Evolutionary conservation across 2,329 filamentous ascomycete species (phyloP).

Genomic region (Venturia oleaginea): DNA sequence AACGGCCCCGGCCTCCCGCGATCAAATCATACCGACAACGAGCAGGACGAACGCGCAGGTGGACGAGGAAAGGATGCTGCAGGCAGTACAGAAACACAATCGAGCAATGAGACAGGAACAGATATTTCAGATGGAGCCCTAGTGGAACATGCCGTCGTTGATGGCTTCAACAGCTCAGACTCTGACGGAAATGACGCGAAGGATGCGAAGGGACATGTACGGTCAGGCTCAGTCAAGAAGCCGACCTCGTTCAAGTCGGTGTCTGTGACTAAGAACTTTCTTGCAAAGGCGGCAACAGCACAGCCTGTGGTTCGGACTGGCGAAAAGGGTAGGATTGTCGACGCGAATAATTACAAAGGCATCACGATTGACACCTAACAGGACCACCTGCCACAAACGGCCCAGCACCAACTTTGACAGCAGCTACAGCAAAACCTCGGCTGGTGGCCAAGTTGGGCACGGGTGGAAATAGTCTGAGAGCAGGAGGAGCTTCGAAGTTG

Average conservation of each 20-base stretch:
- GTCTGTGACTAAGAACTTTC: constrained; percentile 75
- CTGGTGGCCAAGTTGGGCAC: constrained; percentile 67
- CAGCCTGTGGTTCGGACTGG: constrained; percentile 41
- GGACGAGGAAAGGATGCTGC: constrained; percentile 1
- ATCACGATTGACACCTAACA: not conserved
- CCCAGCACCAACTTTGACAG: constrained; percentile 30
- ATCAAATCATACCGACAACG: not conserved
- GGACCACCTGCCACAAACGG: not conserved
- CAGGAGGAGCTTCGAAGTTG: constrained; percentile 43
- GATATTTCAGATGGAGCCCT: constrained; percentile 32
- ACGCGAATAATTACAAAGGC: not conserved
- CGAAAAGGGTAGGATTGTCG: constrained; percentile 44
- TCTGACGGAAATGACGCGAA: constrained; percentile 60
- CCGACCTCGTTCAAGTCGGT: constrained; percentile 74
- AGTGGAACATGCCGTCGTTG: constrained; percentile 52
- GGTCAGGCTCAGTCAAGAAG: constrained; percentile 58
- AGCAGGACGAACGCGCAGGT: not conserved
- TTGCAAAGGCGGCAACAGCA: constrained; percentile 59
- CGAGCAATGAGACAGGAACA: constrained; percentile 38
- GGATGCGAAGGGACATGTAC: constrained; percentile 44
- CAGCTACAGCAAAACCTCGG: constrained; percentile 54
- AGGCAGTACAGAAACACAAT: constrained; percentile 5
- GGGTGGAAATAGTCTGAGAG: constrained; percentile 44
- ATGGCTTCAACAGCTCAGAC: constrained; percentile 67
- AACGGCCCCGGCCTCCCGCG: not conserved